These are phyloP conservation scores for Aspergillus quadricinctus DNA, from an alignment of 2,329 filamentous ascomycete genomes.

Conservation along the genomic window DNA sequence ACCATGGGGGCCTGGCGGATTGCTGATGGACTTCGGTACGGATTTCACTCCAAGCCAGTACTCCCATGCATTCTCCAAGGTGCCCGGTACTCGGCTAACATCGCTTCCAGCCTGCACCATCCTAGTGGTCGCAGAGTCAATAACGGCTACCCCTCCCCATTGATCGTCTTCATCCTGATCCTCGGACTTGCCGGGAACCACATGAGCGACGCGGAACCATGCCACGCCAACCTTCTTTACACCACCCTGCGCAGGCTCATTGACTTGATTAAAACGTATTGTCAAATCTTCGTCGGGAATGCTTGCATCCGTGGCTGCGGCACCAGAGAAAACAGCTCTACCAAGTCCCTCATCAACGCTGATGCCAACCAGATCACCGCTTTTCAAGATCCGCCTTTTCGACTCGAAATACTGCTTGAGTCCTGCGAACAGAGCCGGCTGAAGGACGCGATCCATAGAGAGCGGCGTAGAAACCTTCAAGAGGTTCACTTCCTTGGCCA, in stretches of 20 bases:
- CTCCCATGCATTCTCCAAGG: slow-evolving; percentile 74
- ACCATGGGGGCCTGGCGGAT: slow-evolving; percentile 32
- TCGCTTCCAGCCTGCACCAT: slow-evolving; percentile 90
- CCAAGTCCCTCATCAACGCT: slow-evolving; percentile 83
- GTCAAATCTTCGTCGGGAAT: slow-evolving; percentile 68
- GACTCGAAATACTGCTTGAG: slow-evolving; percentile 85
- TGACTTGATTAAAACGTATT: slow-evolving; percentile 34
- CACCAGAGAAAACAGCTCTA: slow-evolving; percentile 70
- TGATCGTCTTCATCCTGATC: slow-evolving; percentile 61
- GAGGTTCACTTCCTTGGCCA: slow-evolving; percentile 75
- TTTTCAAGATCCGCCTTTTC: slow-evolving; percentile 75
- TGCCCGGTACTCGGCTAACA: slow-evolving; percentile 72
- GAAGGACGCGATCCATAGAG: slow-evolving; percentile 77
- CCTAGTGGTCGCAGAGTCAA: slow-evolving; percentile 80
- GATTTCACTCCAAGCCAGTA: slow-evolving; percentile 81
- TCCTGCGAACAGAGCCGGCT: slow-evolving; percentile 79
- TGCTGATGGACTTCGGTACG: slow-evolving; percentile 47
- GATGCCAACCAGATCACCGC: slow-evolving; percentile 83
- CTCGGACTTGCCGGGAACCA: slow-evolving; percentile 47
- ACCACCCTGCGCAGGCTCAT: slow-evolving; percentile 19
- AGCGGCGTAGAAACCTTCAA: slow-evolving; percentile 85
- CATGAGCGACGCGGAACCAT: slow-evolving; percentile 88
- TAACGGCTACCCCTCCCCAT: slow-evolving; percentile 82
- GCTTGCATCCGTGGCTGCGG: slow-evolving; percentile 50
- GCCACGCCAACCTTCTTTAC: slow-evolving; percentile 61